Evolutionary conservation across 257 asterid genomes (phyloP).

Genomic region (Fraxinus americana): DNA sequence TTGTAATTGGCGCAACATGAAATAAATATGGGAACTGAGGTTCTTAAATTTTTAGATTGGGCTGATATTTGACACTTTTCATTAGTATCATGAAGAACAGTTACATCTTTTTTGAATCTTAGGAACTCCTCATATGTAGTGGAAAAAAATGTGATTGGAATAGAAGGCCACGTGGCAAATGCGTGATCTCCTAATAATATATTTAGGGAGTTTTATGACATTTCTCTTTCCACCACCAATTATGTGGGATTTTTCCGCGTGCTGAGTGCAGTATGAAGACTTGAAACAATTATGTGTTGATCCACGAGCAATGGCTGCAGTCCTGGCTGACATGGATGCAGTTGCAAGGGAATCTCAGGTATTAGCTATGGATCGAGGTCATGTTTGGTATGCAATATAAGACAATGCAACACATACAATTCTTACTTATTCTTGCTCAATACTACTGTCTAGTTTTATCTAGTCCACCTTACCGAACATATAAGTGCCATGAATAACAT

Average conservation of each 20-base stretch:
- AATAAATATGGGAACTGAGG: not conserved
- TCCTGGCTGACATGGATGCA: slow-evolving; percentile 68
- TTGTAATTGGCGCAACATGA: not conserved
- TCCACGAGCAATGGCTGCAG: slow-evolving; percentile 58
- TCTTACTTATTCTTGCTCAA: not conserved
- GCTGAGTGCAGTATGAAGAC: slow-evolving; percentile 45
- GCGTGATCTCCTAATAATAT: not conserved
- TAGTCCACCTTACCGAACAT: not conserved
- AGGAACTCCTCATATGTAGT: not conserved
- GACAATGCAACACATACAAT: not conserved
- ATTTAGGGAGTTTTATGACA: not conserved
- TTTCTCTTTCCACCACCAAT: slow-evolving; percentile 3
- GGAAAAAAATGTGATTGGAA: not conserved
- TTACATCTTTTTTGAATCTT: not conserved
- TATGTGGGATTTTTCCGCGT: not conserved
- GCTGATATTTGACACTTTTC: not conserved
- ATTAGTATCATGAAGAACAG: not conserved
- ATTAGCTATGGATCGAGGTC: not conserved
- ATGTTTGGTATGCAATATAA: not conserved
- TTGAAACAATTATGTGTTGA: slow-evolving; percentile 51
- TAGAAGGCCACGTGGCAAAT: not conserved
- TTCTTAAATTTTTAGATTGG: not conserved
- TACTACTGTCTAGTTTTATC: not conserved
- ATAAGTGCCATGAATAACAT: not conserved
- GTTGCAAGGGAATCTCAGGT: slow-evolving; percentile 75